Base-by-base conservation (phyloP, 345 rosid genomes). In the Citrus cavaleriei region DNA sequence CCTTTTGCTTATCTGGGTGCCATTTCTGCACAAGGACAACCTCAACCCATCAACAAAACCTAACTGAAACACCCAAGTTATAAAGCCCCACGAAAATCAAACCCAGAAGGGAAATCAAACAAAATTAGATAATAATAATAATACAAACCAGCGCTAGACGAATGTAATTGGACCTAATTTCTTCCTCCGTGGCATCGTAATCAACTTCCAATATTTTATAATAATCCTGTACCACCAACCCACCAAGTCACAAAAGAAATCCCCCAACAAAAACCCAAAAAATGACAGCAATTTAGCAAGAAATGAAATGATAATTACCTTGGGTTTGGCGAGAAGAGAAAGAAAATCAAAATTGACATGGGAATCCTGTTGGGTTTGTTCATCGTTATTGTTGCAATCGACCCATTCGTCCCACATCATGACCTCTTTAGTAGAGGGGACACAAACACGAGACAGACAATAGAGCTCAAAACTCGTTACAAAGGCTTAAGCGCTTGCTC, bases 1-100 rank as follows among this genome's bases (percentile, higher is more conserved):
- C 89, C 78, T 96, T 94, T 38, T 89, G 88, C 84, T 96, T 94
- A 72, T 95, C 99, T 0, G 99, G 99, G 77, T 95, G 99, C 98
- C 98, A 95, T 81, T 90, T 95, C 98, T 92, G 84, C 88, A 83
- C 12, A 79, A 51, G 54, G 69, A 61, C 59, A 59, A 62, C 68
- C 42, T 1, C 76, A 77, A 19, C 9, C 55, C 24, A 32, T 32
- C 27, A 73, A 66, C 57, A 55, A 61, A 65, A 75, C 32, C 42
- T 30, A 40, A 42, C 14, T 7, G 27, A 25, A 63, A 54, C 59
- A 37, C 68, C 37, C 14, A 21, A 49, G 62, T 73, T 22, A 30
- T 21, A 30, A 28, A 32, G 28, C 40, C 34, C n/a, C 68, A 30
- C 21, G 64, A 35, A 71, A 62, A 61, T 9, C n/a, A 30, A 4